Percentiles rank a stretch among this genome's conserved stretches.
phyloP scores from a whole-genome alignment of 495 filamentous ascomycete genomes.

The Penicillium pulvis region DNA sequence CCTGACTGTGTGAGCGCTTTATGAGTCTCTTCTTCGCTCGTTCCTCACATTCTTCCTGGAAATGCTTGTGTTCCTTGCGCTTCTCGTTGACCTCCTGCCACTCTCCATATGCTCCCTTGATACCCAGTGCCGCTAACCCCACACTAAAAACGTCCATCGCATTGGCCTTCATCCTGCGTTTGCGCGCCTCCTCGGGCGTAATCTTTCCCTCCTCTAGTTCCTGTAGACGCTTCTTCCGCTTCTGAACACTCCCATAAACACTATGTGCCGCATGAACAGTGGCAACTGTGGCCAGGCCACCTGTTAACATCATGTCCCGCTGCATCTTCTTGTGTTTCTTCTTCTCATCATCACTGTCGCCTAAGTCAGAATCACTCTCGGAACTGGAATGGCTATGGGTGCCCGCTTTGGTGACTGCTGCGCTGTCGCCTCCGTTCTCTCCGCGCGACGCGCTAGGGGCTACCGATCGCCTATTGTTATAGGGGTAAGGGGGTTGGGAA shows the following conservation, averaged over 20 bases:
- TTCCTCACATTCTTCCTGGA: conserved; percentile 62
- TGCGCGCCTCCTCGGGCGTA: conserved; percentile 76
- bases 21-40: conserved; percentile 72
- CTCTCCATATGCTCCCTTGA: conserved; percentile 79
- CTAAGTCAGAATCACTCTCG: conserved; percentile 62
- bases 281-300: conserved; percentile 81
- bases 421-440: neutral
- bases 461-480: conserved; percentile 1
- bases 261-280: conserved; percentile 86
- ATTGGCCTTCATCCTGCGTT: conserved; percentile 71
- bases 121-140: conserved; percentile 81
- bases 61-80: conserved; percentile 53
- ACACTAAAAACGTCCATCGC: conserved; percentile 75
- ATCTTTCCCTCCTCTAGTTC: conserved; percentile 74
- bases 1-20: conserved; percentile 41
- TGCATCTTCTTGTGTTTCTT: conserved; percentile 74
- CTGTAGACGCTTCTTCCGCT: conserved; percentile 68
- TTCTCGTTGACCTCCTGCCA: conserved; percentile 69
- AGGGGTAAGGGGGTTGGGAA: conserved; percentile 17
- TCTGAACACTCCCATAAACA: conserved; percentile 75
- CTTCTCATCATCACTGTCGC: conserved; percentile 77
- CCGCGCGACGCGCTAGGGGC: conserved; percentile 22
- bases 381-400: conserved; percentile 55
- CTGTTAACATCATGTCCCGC: conserved; percentile 81
- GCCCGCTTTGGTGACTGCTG: neutral